A percentile compares a stretch with the other conserved stretches of the same genome.
These are phyloP conservation scores for Schizochytrium sp. DNA, from an alignment of 108 stramenopile species.

Conservation along the genomic window DNA sequence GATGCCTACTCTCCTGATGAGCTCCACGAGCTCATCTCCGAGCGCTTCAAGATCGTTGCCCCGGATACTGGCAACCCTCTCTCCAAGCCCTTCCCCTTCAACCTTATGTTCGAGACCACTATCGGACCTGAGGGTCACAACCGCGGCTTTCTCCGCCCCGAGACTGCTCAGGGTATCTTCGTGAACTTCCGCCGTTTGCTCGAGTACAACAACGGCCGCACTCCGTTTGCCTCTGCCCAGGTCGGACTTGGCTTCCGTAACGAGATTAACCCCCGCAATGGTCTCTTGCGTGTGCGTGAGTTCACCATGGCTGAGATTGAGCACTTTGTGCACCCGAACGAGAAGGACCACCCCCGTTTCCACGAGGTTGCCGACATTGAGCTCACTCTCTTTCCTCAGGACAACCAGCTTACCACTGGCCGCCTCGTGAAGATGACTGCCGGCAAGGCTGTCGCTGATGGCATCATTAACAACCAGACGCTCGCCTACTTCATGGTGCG, in stretches of 20 bases:
- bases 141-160: constrained; percentile 97
- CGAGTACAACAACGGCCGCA: constrained; percentile 93
- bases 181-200: constrained; percentile 98
- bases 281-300: constrained; percentile 98
- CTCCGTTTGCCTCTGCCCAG: constrained; percentile 99
- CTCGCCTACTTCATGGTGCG: constrained; percentile 99
- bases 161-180: constrained; percentile 97
- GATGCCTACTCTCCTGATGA: constrained; percentile 96
- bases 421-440: constrained; percentile 87
- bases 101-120: constrained; percentile 99
- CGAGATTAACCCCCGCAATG: constrained; percentile 97
- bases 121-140: constrained; percentile 98
- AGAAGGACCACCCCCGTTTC: constrained; percentile 96
- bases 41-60: constrained; percentile 86
- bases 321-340: constrained; percentile 97
- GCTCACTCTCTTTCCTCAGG: constrained; percentile 88
- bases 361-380: constrained; percentile 83
- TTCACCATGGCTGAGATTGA: constrained; percentile 99
- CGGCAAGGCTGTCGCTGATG: constrained; percentile 92
- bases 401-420: constrained; percentile 96
- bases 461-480: constrained; percentile 97
- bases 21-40: constrained; percentile 84
- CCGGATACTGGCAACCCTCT: constrained; percentile 87
- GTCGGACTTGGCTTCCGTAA: constrained; percentile 99
- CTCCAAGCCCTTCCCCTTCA: constrained; percentile 96